A percentile compares a stretch with the other conserved stretches of the same genome.
Conservation (phyloP, 2,329 filamentous ascomycete genomes). For the Bipolaris victoriae region DNA sequence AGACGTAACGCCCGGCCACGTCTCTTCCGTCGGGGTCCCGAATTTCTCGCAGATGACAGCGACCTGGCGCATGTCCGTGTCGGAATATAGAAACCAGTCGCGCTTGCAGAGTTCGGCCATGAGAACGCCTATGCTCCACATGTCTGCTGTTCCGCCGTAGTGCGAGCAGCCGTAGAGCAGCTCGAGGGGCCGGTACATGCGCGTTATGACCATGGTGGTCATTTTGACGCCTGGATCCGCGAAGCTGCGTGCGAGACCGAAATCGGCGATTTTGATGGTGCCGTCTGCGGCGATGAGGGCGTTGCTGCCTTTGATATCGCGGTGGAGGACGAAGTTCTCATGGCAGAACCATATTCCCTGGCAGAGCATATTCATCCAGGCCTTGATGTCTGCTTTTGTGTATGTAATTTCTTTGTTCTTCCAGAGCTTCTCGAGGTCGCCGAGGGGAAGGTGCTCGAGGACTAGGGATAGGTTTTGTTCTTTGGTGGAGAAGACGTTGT, state of each 20-base stretch:
- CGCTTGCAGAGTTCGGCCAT: slow-evolving; percentile 90
- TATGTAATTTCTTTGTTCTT: slow-evolving; percentile 85
- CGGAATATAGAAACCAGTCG: slow-evolving; percentile 80
- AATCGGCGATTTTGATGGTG: slow-evolving; percentile 95
- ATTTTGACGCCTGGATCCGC: slow-evolving; percentile 86
- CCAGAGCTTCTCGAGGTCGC: slow-evolving; percentile 86
- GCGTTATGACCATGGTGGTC: slow-evolving; percentile 94
- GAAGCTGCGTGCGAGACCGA: slow-evolving; percentile 88
- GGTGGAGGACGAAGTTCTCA: slow-evolving; percentile 89
- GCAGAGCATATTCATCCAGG: slow-evolving; percentile 97
- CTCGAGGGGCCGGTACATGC: slow-evolving; percentile 96
- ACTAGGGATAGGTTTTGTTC: slow-evolving; percentile 97
- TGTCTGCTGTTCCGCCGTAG: slow-evolving; percentile 88
- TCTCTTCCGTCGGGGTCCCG: slow-evolving; percentile 89
- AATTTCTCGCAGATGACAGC: slow-evolving; percentile 82
- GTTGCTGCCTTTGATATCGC: slow-evolving; percentile 99
- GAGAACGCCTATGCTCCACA: slow-evolving; percentile 92
- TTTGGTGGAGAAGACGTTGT: slow-evolving; percentile 93
- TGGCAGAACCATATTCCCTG: slow-evolving; percentile 97
- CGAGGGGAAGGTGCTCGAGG: slow-evolving; percentile 89
- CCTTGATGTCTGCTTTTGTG: slow-evolving; percentile 88
- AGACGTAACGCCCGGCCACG: slow-evolving; percentile 89
- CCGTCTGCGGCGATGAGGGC: slow-evolving; percentile 91
- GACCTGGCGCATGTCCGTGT: slow-evolving; percentile 86
- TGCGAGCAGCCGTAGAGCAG: slow-evolving; percentile 87